Conservation (phyloP, 371 early-diverging fungal genomes). For the Lichtheimia hyalospora region DNA sequence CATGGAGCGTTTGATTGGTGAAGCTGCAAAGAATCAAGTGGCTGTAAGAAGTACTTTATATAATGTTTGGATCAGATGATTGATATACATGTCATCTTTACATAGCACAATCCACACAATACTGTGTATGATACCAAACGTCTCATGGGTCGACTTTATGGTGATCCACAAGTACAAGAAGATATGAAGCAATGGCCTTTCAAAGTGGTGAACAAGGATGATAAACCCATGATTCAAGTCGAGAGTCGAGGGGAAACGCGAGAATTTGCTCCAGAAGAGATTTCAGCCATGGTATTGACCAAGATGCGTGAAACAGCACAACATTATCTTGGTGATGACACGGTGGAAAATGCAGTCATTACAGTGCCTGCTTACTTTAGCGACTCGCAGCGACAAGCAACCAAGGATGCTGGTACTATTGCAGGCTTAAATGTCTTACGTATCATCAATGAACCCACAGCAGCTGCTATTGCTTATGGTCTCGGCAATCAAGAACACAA, state of each 20-base stretch:
- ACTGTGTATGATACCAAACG: conserved; percentile 92
- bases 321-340: conserved; percentile 68
- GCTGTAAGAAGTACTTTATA: conserved; percentile 23
- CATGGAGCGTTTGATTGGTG: conserved; percentile 91
- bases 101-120: conserved; percentile 74
- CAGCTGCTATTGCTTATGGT: conserved; percentile 93
- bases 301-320: conserved; percentile 94
- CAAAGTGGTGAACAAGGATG: conserved; percentile 82
- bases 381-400: conserved; percentile 81
- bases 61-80: not conserved
- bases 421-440: conserved; percentile 77
- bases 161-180: conserved; percentile 77
- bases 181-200: conserved; percentile 85
- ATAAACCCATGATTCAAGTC: conserved; percentile 91
- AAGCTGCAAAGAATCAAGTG: conserved; percentile 90
- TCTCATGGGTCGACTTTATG: conserved; percentile 89
- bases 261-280: conserved; percentile 86
- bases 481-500: conserved; percentile 67
- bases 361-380: conserved; percentile 83
- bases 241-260: conserved; percentile 58
- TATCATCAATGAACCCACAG: conserved; percentile 94
- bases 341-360: conserved; percentile 81
- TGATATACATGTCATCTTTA: not conserved
- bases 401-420: conserved; percentile 78
- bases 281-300: conserved; percentile 80